Percentiles rank a stretch among this genome's conserved stretches.
phyloP scores from a whole-genome alignment of 129 eudicot species.

The Smallanthus sonchifolius region DNA sequence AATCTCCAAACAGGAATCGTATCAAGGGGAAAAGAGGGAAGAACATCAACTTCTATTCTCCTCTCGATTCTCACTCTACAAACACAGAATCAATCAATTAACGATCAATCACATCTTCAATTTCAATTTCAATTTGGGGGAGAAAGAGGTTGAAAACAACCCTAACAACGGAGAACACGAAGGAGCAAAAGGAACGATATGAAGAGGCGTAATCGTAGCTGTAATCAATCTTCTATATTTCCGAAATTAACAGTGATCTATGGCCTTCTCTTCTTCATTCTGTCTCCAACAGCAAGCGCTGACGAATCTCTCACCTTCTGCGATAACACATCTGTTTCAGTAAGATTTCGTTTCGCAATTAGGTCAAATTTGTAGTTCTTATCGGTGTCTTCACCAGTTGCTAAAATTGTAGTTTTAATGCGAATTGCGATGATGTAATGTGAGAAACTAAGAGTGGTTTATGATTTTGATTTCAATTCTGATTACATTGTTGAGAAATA shows the following conservation, averaged over 20 bases:
- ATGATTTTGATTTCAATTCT: background rate
- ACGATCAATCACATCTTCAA: conserved; percentile 16
- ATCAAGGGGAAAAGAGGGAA: conserved; percentile 19
- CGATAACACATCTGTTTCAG: conserved; percentile 29
- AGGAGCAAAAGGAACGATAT: conserved; percentile 9
- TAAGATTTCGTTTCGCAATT: conserved; percentile 21
- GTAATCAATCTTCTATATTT: conserved; percentile 2
- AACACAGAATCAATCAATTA: conserved; percentile 8
- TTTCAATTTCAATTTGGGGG: background rate
- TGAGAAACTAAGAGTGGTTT: background rate
- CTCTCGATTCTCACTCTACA: conserved; percentile 1
- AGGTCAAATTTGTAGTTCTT: conserved; percentile 1
- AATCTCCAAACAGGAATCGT: conserved; percentile 23
- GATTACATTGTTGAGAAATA: background rate
- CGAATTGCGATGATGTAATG: background rate
- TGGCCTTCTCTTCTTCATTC: conserved; percentile 15
- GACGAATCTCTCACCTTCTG: conserved; percentile 38
- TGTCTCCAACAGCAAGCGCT: conserved; percentile 25
- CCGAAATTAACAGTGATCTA: conserved; percentile 11
- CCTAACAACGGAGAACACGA: conserved; percentile 8
- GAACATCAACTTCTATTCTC: conserved; percentile 10
- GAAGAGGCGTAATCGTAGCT: conserved; percentile 21
- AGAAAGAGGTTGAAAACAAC: background rate
- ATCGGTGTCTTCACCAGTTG: too few relatives aligned
- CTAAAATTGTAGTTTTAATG: background rate